Conservation (phyloP, 768 basidiomycete genomes). For the Phylloporus sp. region DNA sequence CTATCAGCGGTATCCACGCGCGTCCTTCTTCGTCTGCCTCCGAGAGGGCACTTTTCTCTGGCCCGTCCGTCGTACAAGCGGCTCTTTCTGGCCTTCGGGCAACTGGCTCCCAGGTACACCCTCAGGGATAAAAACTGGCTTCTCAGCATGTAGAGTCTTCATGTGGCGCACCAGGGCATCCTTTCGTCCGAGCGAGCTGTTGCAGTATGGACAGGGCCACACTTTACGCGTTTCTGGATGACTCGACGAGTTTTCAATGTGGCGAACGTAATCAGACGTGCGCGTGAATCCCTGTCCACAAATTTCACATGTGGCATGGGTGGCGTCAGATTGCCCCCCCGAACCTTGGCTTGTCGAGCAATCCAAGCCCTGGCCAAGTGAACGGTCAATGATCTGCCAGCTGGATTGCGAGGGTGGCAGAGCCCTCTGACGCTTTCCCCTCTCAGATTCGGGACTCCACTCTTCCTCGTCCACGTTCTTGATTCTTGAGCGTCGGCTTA, state of each 20-base stretch:
- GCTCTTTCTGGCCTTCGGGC: background rate
- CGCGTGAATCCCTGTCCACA: slow-evolving; percentile 20
- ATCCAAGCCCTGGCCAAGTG: background rate
- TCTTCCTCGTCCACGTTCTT: slow-evolving; percentile 21
- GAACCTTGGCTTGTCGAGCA: background rate
- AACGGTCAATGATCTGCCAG: background rate
- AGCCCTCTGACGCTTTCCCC: slow-evolving; percentile 2
- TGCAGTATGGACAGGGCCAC: slow-evolving; percentile 23
- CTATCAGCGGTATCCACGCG: slow-evolving; percentile 1
- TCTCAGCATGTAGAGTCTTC: slow-evolving; percentile 13
- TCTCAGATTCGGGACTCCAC: slow-evolving; percentile 11
- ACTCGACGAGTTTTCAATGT: slow-evolving; percentile 17
- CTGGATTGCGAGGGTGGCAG: background rate
- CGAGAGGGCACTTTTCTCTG: slow-evolving; percentile 4
- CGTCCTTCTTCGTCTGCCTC: slow-evolving; percentile 6
- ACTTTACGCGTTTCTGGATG: slow-evolving; percentile 25
- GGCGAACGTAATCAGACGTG: slow-evolving; percentile 18
- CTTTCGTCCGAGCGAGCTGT: slow-evolving; percentile 19
- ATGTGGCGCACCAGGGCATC: slow-evolving; percentile 26
- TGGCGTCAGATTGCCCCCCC: background rate
- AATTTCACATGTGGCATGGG: slow-evolving; percentile 4
- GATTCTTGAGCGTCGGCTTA: slow-evolving; percentile 7
- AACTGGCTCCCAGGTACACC: background rate
- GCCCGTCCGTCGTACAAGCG: background rate
- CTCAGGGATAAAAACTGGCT: background rate